Evolutionary conservation across 2,329 filamentous ascomycete genomes (phyloP).

Genomic region (Teratosphaeria zuluensis): DNA sequence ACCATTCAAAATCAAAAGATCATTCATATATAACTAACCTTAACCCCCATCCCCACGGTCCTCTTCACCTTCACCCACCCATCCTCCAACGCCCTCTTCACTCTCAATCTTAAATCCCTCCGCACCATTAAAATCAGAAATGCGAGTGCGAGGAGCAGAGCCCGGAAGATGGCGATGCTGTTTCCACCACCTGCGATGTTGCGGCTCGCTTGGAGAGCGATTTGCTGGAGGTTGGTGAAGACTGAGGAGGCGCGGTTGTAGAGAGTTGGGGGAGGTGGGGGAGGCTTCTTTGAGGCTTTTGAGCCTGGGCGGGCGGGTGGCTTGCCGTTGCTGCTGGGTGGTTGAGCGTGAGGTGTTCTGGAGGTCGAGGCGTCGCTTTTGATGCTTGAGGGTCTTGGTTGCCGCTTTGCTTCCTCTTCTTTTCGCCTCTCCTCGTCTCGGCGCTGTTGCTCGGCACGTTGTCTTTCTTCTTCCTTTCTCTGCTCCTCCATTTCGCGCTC

Average conservation of each 20-base stretch:
- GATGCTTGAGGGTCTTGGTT: not conserved
- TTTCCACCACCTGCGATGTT: slow-evolving; percentile 42
- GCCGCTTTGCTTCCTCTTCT: not conserved
- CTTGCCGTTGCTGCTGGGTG: not conserved
- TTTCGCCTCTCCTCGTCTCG: slow-evolving; percentile 26
- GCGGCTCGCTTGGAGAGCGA: slow-evolving; percentile 31
- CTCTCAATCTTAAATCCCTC: slow-evolving; percentile 62
- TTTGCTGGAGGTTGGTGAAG: slow-evolving; percentile 39
- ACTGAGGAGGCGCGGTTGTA: slow-evolving; percentile 17
- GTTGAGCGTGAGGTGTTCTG: not conserved
- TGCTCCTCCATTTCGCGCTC: slow-evolving; percentile 37
- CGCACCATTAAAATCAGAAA: slow-evolving; percentile 68
- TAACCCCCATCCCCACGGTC: slow-evolving; percentile 92
- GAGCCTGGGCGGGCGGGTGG: slow-evolving; percentile 25
- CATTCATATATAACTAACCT: slow-evolving; percentile 81
- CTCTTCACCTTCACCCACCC: slow-evolving; percentile 73
- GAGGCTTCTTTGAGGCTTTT: slow-evolving; percentile 4
- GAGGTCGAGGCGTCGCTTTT: not conserved
- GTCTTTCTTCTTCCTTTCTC: slow-evolving; percentile 21
- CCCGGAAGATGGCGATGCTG: slow-evolving; percentile 44
- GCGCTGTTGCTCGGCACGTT: slow-evolving; percentile 15
- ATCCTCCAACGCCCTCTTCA: slow-evolving; percentile 57
- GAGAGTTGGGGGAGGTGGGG: slow-evolving; percentile 9
- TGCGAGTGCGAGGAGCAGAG: slow-evolving; percentile 70
- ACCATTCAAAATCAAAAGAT: not conserved